Base-by-base conservation (phyloP, 495 filamentous ascomycete species). In the Peziza echinospora region DNA sequence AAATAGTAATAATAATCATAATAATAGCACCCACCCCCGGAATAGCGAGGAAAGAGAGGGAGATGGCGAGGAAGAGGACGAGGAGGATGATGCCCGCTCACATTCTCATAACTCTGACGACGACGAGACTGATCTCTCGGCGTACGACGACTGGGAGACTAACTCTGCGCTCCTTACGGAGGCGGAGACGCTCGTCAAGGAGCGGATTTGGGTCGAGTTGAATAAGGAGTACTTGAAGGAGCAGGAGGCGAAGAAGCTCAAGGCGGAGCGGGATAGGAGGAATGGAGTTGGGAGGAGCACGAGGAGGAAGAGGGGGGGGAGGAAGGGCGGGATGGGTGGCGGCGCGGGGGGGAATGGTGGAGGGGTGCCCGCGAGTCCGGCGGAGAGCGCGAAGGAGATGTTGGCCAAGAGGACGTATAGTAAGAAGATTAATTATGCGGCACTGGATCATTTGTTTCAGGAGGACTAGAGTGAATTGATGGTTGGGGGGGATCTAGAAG, bases 171-270 rank as follows among this genome's bases (percentile, higher is more conserved):
- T 80, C 34, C 71, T 94, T n/a, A 65, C 67, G 0, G 67, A 72
- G 5, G 66, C 66, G 2, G 87, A 96, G 61, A 67, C 75, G 2
- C 68, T 69, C 4, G 67, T 85, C 51, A 93, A 93, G 57, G 84
- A 92, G 60, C 67, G 70, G 40, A 82, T 96, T 45, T 97, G 89
- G 89, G 71, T 84, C n/a, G 80, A 85, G 49, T 75, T 82, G 52
- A 94, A 96, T 62, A 80, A 83, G 55, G 82, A 87, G 45, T 97
- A 82, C 63, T 67, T 97, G 28, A 79, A 86, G 5, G 69, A 73
- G 21, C 73, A 85, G 60, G 82, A 93, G 59, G 72, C 76, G 42
- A 87, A 84, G 61, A 66, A 71, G 3, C 72, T 84, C 26, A 71
- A 77, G 25, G 67, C 73, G 46, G 73, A 77, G 46, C 61, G 84